Percentiles rank a stretch among this genome's conserved stretches.
Evolutionary conservation across 1,139 yeast species (phyloP).

Genomic region (Debaryomycetaceae sp.): DNA sequence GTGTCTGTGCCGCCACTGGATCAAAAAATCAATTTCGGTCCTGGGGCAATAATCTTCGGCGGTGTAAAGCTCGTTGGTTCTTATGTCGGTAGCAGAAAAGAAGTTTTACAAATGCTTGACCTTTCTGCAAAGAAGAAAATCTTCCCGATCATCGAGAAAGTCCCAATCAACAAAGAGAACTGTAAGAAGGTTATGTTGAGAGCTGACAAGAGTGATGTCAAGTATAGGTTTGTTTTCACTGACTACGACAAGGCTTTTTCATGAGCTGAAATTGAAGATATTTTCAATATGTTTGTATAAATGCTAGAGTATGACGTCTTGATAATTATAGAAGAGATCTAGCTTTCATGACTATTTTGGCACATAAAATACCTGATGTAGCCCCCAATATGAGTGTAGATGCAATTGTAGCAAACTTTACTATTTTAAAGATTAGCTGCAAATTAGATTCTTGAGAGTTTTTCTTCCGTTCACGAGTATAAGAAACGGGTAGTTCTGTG

Average conservation of each 20-base stretch:
- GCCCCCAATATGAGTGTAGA: neutral
- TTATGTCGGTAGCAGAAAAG: slow-evolving; percentile 49
- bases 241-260: slow-evolving; percentile 33
- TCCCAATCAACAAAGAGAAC: slow-evolving; percentile 51
- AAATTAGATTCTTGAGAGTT: too few species aligned
- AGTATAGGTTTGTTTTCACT: slow-evolving; percentile 47
- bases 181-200: slow-evolving; percentile 50
- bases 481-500: too few species aligned
- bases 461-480: too few species aligned
- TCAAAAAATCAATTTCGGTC: slow-evolving; percentile 20
- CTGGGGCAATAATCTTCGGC: slow-evolving; percentile 34
- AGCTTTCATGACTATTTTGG: neutral
- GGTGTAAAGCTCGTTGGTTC: slow-evolving; percentile 41
- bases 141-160: slow-evolving; percentile 57
- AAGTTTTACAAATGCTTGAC: slow-evolving; percentile 53
- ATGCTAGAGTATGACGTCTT: too few species aligned
- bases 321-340: too few species aligned
- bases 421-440: too few species aligned
- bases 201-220: slow-evolving; percentile 51
- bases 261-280: too few species aligned
- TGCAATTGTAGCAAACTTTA: neutral
- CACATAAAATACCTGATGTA: neutral
- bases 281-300: too few species aligned
- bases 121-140: slow-evolving; percentile 51
- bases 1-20: slow-evolving; percentile 43